Percentiles rank a stretch among this genome's conserved stretches.
phyloP scores from a whole-genome alignment of 129 eudicot genomes.

The Helianthus annuus region HanXRQr2.0-SUNRISE NC_035440.2:149159095-149159594 shows the following conservation, averaged over 20 bases:
- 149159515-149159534: constrained; percentile 42
- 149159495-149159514: constrained; percentile 44
- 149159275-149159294: background rate
- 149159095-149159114: background rate
- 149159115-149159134: constrained; percentile 1
- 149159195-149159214: background rate
- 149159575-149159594: constrained; percentile 48
- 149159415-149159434: constrained; percentile 44
- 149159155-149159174: background rate
- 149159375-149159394: constrained; percentile 53
- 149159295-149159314: background rate
- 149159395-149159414: constrained; percentile 44
- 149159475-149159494: constrained; percentile 41
- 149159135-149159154: background rate
- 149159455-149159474: constrained; percentile 52
- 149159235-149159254: background rate
- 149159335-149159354: constrained; percentile 43
- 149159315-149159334: background rate
- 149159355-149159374: constrained; percentile 71
- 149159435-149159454: constrained; percentile 40
- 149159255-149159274: too few relatives aligned
- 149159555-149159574: constrained; percentile 51
- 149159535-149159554: constrained; percentile 60
- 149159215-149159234: constrained; percentile 8
- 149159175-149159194: constrained; percentile 4